Conservation (phyloP, 495 filamentous ascomycete genomes). For the Usnea hakonensis region DNA sequence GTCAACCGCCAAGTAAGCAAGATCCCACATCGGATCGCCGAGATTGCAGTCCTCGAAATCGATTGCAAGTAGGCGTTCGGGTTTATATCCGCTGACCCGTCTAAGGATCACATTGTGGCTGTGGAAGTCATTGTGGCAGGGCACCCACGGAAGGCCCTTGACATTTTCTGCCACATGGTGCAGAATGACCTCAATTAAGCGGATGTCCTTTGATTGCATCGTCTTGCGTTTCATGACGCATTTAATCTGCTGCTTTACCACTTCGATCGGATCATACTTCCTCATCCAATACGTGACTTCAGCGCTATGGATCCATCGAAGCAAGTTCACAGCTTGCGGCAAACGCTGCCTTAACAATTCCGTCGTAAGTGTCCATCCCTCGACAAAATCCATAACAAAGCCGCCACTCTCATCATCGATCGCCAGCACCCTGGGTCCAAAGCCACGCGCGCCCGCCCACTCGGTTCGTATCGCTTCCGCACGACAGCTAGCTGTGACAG, state of each 20-base stretch:
- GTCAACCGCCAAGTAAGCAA: conserved; percentile 14
- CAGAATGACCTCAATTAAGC: neutral
- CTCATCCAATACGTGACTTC: conserved; percentile 1
- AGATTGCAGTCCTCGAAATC: conserved; percentile 15
- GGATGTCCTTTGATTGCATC: neutral
- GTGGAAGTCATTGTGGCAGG: conserved; percentile 18
- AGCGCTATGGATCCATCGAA: conserved; percentile 6
- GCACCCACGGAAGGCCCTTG: conserved; percentile 5
- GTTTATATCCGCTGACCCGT: neutral
- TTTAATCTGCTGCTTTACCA: neutral
- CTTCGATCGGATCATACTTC: conserved; percentile 7
- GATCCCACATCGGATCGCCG: conserved; percentile 19
- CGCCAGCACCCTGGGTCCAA: conserved; percentile 10
- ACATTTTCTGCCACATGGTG: neutral
- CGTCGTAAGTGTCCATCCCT: neutral
- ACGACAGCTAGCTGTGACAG: neutral
- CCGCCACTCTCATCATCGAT: conserved; percentile 9
- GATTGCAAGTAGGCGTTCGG: conserved; percentile 5
- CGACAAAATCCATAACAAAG: conserved; percentile 10
- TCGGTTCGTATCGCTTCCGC: conserved; percentile 1
- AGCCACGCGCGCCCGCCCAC: conserved; percentile 9
- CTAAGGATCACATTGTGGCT: conserved; percentile 9
- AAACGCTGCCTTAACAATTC: neutral
- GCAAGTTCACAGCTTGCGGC: neutral
- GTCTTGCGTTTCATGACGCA: neutral